Evolutionary conservation across 495 filamentous ascomycete species (phyloP).

Genomic region (Evernia prunastri): DNA sequence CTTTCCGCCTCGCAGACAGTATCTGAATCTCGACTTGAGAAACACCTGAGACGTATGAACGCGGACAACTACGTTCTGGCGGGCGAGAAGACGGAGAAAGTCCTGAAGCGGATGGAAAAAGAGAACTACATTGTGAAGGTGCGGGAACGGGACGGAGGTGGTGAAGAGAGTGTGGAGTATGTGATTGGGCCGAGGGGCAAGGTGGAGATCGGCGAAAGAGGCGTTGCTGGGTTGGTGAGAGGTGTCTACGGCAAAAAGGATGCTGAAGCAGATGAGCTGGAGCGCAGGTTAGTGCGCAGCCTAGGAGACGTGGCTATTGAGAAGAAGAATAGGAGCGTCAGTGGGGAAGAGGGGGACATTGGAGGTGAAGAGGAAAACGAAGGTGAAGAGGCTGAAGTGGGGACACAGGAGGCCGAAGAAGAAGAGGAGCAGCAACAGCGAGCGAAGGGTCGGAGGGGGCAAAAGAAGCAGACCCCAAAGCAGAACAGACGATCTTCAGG

Average conservation of each 20-base stretch:
- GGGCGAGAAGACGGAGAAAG: slow-evolving; percentile 62
- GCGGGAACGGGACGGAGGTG: slow-evolving; percentile 55
- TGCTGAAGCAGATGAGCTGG: slow-evolving; percentile 26
- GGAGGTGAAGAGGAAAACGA: slow-evolving; percentile 13
- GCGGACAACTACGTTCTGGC: slow-evolving; percentile 66
- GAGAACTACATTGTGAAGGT: slow-evolving; percentile 77
- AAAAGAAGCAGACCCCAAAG: slow-evolving; percentile 26
- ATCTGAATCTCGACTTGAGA: slow-evolving; percentile 62
- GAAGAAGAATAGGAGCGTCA: slow-evolving; percentile 1
- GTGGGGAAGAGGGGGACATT: slow-evolving; percentile 17
- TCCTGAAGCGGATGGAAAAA: slow-evolving; percentile 66
- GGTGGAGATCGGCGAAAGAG: slow-evolving; percentile 70
- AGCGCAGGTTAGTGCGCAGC: slow-evolving; percentile 33
- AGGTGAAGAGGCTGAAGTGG: slow-evolving; percentile 4
- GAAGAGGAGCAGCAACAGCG: slow-evolving; percentile 10
- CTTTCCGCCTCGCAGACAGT: slow-evolving; percentile 62
- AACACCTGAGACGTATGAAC: slow-evolving; percentile 71
- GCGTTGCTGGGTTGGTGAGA: slow-evolving; percentile 63
- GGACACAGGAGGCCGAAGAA: slow-evolving; percentile 13
- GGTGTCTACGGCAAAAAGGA: slow-evolving; percentile 47
- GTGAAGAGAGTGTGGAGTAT: slow-evolving; percentile 72
- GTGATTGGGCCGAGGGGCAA: slow-evolving; percentile 79
- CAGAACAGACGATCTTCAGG: slow-evolving; percentile 14
- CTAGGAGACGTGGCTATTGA: slow-evolving; percentile 48
- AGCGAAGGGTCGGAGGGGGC: slow-evolving; percentile 15